These are phyloP conservation scores for Fusarium phyllophilum DNA, from an alignment of 2,329 filamentous ascomycete species.

Conservation along the genomic window DNA sequence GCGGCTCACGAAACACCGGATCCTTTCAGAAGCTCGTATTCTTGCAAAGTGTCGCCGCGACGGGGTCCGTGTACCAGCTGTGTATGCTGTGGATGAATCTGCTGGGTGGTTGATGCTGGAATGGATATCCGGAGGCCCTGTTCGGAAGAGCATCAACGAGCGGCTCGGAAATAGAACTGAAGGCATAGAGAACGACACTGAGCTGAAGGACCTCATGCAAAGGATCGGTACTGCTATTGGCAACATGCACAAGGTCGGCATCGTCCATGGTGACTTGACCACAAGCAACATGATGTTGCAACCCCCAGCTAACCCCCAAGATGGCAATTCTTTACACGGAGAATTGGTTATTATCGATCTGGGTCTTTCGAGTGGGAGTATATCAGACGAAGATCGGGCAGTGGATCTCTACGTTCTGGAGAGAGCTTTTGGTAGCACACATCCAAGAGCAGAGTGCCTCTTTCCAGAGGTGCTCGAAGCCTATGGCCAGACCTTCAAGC, in stretches of 20 bases:
- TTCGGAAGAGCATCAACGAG: conserved; percentile 75
- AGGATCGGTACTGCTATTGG: conserved; percentile 78
- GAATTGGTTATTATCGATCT: conserved; percentile 95
- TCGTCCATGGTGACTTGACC: conserved; percentile 95
- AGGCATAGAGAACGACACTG: conserved; percentile 55
- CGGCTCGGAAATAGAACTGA: conserved; percentile 66
- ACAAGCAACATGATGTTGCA: conserved; percentile 95
- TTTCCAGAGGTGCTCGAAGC: conserved; percentile 78
- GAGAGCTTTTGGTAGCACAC: conserved; percentile 92
- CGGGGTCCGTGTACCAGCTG: conserved; percentile 82
- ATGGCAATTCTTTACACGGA: conserved; percentile 61
- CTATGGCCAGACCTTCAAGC: conserved; percentile 81
- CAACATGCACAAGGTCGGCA: conserved; percentile 80
- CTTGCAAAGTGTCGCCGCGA: conserved; percentile 81
- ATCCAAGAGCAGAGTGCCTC: conserved; percentile 83
- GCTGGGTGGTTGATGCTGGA: conserved; percentile 84
- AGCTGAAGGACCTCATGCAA: conserved; percentile 71
- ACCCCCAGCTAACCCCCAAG: conserved; percentile 38
- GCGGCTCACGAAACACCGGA: conserved; percentile 85
- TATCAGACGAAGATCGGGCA: conserved; percentile 89
- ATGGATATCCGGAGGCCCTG: conserved; percentile 80
- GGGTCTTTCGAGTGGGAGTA: conserved; percentile 83
- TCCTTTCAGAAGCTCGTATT: conserved; percentile 89
- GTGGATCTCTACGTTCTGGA: conserved; percentile 97
- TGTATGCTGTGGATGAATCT: conserved; percentile 74